Evolutionary conservation across 2,329 filamentous ascomycete species (phyloP).

Genomic region (Venturia oleaginea): DNA sequence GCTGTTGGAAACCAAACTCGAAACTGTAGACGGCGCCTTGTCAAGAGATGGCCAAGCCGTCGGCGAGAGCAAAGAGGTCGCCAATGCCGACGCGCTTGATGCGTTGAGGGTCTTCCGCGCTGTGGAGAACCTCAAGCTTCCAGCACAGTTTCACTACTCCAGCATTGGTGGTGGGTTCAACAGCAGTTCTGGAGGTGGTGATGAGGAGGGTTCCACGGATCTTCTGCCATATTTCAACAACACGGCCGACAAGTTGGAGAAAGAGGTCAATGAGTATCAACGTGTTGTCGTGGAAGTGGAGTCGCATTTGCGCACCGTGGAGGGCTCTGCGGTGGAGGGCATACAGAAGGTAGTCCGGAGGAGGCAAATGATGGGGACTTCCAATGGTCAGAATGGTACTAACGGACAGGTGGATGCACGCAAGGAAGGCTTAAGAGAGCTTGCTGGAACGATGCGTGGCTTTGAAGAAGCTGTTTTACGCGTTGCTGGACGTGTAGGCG

Average conservation of each 20-base stretch:
- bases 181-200: neutral
- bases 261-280: slow-evolving; percentile 32
- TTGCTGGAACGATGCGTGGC: slow-evolving; percentile 37
- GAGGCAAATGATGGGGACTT: slow-evolving; percentile 18
- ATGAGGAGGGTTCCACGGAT: slow-evolving; percentile 25
- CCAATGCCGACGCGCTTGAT: slow-evolving; percentile 59
- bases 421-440: slow-evolving; percentile 32
- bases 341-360: slow-evolving; percentile 31
- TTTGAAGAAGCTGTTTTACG: slow-evolving; percentile 41
- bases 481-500: slow-evolving; percentile 39
- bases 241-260: slow-evolving; percentile 19
- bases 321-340: slow-evolving; percentile 34
- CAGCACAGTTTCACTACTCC: slow-evolving; percentile 47
- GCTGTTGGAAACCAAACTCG: slow-evolving; percentile 51
- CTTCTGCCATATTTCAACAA: slow-evolving; percentile 38
- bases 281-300: slow-evolving; percentile 39
- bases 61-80: slow-evolving; percentile 45
- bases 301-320: slow-evolving; percentile 39
- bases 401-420: slow-evolving; percentile 19
- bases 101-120: slow-evolving; percentile 64
- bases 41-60: slow-evolving; percentile 55
- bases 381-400: slow-evolving; percentile 14
- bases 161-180: slow-evolving; percentile 1
- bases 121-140: slow-evolving; percentile 65
- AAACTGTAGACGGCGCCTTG: slow-evolving; percentile 53